Evolutionary conservation across 805 yeast species (phyloP).

Genomic region (Kuraishia floccosa): DNA sequence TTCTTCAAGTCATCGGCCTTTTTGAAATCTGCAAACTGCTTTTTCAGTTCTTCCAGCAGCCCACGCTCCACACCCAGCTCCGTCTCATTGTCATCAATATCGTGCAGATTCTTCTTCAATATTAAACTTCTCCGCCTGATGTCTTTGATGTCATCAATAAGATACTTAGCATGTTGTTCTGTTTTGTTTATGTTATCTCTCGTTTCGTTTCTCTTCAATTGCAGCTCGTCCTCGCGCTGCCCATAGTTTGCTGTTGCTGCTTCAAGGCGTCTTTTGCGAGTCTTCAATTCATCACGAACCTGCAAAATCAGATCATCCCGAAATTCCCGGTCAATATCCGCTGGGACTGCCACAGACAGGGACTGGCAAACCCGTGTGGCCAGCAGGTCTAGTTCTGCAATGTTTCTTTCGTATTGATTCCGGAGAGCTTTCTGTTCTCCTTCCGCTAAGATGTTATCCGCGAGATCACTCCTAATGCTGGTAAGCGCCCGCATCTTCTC

Average conservation of each 20-base stretch:
- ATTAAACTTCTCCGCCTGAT: constrained; percentile 21
- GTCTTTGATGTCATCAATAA: constrained; percentile 25
- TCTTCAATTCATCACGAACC: too few species aligned
- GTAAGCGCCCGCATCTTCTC: too few species aligned
- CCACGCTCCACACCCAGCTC: constrained; percentile 33
- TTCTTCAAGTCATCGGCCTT: constrained; percentile 13
- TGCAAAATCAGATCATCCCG: too few species aligned
- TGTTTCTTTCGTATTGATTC: constrained; percentile 4
- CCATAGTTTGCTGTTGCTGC: not conserved
- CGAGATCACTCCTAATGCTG: too few species aligned
- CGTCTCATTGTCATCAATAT: constrained; percentile 28
- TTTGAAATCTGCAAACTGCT: constrained; percentile 20
- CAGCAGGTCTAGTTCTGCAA: constrained; percentile 4
- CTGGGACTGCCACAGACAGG: too few species aligned
- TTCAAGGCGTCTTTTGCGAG: too few species aligned
- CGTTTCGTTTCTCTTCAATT: constrained; percentile 7
- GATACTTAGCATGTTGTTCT: constrained; percentile 28
- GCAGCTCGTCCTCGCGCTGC: constrained; percentile 6
- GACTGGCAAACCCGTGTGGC: too few species aligned
- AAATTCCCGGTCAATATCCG: constrained; percentile 17
- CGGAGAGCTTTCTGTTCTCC: constrained; percentile 34
- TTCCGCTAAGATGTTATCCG: constrained; percentile 29
- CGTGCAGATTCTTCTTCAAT: constrained; percentile 25
- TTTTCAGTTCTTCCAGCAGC: constrained; percentile 25
- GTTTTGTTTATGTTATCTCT: constrained; percentile 27